Evolutionary conservation across 768 basidiomycete genomes (phyloP), one percentile per base, ranked within the genome.

Genomic region (Kwoniella sp.): DNA sequence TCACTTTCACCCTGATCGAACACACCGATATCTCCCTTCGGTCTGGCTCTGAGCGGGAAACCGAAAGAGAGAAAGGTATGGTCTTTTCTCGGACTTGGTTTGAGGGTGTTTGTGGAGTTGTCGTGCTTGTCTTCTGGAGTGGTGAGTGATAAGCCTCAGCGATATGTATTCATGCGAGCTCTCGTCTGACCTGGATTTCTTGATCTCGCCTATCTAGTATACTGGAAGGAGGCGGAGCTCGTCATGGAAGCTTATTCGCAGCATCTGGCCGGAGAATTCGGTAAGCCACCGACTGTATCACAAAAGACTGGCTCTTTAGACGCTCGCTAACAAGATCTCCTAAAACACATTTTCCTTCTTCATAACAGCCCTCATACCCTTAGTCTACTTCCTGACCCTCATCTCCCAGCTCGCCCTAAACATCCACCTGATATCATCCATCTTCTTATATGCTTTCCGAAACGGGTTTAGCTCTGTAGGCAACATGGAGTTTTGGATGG

Each of bases 1-100:
- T 57, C 26, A 51, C 55, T 5, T 69, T 71, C 52, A 58, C 61
- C 6, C 55, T 74, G 1, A 55, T 74, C 48, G 73, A 74, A 29
- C 44, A 26, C 27, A 61, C 57, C 10, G 72, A 74, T 51, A 12
- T 53, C 0, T 21, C 30, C n/a, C 6, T 13, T 2, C 56, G 37
- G 26, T 37, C 44, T 3, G 9, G 25, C 15, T 27, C 44, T 0
- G 12, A 25, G 30, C 15, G 15, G 21, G 56, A 57, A 15, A 47
- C 51, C 27, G 63, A 61, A 1, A 50, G 30, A 1, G 55, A 64
- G 37, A 55, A 36, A 9, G 58, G 48, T 27, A 55, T 60, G 44
- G 22, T 67, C 7, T 67, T 67, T 25, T 25, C 22, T 19, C 60
- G 25, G 48, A 64, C 65, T 1, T 55, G 57, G 58, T 33, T 60